Evolutionary conservation across 2,329 filamentous ascomycete genomes (phyloP).

Genomic region (Davidsoniella eucalypti): DNA sequence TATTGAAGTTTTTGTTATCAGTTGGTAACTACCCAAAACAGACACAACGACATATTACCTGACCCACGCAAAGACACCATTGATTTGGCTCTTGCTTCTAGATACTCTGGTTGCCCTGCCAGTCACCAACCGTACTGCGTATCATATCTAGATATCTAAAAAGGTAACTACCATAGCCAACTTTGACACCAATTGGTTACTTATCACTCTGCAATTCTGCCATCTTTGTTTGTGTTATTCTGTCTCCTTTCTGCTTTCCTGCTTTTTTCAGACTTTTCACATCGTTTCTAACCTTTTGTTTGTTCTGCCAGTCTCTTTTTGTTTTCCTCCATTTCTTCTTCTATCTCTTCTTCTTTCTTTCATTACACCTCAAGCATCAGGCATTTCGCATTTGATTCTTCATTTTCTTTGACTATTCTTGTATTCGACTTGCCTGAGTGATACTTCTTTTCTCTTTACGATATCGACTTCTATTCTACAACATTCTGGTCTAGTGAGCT

Average conservation of each 20-base stretch:
- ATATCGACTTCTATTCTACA: not conserved
- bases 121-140: not conserved
- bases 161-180: too few species aligned
- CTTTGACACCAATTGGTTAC: too few species aligned
- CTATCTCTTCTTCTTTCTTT: conserved; percentile 2
- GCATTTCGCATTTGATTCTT: not conserved
- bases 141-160: too few species aligned
- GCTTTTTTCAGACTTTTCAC: not conserved
- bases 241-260: not conserved
- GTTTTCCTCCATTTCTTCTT: not conserved
- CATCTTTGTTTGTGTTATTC: not conserved
- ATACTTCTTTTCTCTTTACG: not conserved
- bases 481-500: not conserved
- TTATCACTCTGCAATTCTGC: not conserved
- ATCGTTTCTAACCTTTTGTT: conserved; percentile 1
- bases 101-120: not conserved
- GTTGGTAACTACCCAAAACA: not conserved
- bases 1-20: not conserved
- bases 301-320: conserved; percentile 2
- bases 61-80: not conserved
- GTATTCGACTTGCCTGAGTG: not conserved
- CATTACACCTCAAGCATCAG: not conserved
- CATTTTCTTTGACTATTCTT: not conserved
- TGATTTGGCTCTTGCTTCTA: not conserved
- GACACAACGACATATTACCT: not conserved